These are phyloP conservation scores for Tulasnella sp. DNA, from an alignment of 768 basidiomycete species.

Conservation along the genomic window DNA sequence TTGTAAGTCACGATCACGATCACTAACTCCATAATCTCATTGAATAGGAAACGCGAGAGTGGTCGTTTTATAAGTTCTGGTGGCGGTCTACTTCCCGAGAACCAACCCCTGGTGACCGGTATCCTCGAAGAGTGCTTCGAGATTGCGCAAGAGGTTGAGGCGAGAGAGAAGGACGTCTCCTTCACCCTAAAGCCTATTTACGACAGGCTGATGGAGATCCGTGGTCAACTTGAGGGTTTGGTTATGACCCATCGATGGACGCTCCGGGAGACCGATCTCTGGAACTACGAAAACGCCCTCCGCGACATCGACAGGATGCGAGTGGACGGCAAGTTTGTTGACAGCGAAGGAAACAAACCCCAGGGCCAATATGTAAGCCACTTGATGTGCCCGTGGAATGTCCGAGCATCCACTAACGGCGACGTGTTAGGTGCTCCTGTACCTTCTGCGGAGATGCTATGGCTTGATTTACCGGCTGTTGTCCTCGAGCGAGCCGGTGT, in stretches of 20 bases:
- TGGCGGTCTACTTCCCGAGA: conserved; percentile 72
- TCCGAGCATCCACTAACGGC: background rate
- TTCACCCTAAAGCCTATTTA: conserved; percentile 84
- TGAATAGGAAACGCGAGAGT: conserved; percentile 75
- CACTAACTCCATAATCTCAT: background rate
- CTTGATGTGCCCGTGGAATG: background rate
- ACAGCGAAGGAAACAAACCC: conserved; percentile 84
- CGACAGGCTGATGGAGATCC: conserved; percentile 79
- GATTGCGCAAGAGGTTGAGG: conserved; percentile 89
- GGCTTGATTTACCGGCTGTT: conserved; percentile 90
- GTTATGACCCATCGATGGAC: conserved; percentile 97
- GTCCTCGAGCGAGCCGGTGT: conserved; percentile 93
- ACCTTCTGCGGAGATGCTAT: conserved; percentile 89
- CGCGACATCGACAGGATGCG: conserved; percentile 97
- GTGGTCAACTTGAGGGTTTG: conserved; percentile 81
- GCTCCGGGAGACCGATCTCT: conserved; percentile 85
- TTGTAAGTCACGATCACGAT: background rate
- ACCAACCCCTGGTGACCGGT: conserved; percentile 86
- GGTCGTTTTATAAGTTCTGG: conserved; percentile 92
- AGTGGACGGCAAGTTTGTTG: conserved; percentile 94
- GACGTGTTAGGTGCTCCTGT: conserved; percentile 67
- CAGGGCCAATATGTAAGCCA: conserved; percentile 84
- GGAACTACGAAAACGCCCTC: conserved; percentile 86
- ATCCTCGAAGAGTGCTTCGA: conserved; percentile 96
- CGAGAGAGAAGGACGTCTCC: conserved; percentile 82